Conservation (phyloP, 257 asterid genomes). For the Phtheirospermum japonicum region DNA sequence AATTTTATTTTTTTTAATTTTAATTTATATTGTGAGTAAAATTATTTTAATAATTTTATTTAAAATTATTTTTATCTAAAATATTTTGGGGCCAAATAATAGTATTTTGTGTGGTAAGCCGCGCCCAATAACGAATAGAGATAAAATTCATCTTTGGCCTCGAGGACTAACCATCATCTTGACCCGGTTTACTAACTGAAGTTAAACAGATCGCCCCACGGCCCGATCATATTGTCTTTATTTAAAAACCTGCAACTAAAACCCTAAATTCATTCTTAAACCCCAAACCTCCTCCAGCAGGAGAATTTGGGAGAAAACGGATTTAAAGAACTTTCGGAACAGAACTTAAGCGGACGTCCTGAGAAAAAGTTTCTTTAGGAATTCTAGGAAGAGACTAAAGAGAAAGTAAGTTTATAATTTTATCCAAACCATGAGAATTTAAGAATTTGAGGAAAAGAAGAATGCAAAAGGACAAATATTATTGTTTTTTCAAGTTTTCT, state of each 20-base stretch:
- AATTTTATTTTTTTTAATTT: too few species aligned
- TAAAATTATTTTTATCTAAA: too few species aligned
- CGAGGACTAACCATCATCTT: background rate
- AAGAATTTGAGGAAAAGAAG: background rate
- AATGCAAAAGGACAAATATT: background rate
- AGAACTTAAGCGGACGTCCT: background rate
- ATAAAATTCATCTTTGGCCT: background rate
- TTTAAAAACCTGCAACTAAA: constrained; percentile 31
- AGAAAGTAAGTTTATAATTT: constrained; percentile 2
- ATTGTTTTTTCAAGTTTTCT: background rate
- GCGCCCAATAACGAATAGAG: too few species aligned
- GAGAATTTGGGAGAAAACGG: background rate
- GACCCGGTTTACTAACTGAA: background rate
- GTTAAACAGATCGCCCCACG: background rate
- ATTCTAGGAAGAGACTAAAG: constrained; percentile 4
- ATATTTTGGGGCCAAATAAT: too few species aligned
- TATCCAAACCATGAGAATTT: background rate
- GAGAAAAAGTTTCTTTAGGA: background rate
- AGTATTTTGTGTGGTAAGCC: too few species aligned
- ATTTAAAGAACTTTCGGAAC: constrained; percentile 3
- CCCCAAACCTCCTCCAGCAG: constrained; percentile 22
- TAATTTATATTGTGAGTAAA: too few species aligned
- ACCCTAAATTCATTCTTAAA: constrained; percentile 35
- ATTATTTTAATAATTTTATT: too few species aligned
- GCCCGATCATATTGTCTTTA: background rate